phyloP scores from a whole-genome alignment of 768 basidiomycete genomes.

The Calocybe indica region DNA sequence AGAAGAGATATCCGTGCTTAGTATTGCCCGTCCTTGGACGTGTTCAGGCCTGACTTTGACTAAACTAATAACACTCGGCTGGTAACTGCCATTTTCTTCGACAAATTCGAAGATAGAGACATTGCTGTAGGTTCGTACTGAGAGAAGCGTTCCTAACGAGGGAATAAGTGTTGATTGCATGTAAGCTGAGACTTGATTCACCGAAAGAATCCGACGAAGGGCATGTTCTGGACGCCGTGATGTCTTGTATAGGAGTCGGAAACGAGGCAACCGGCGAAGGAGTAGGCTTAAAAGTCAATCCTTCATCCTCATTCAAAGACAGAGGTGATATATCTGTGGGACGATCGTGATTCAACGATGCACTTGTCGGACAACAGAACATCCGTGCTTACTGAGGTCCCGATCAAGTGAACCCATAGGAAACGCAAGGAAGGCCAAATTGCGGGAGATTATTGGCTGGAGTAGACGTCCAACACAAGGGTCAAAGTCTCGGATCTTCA shows the following conservation, averaged over 20 bases:
- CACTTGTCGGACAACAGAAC: neutral
- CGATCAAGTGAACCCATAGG: conserved; percentile 55
- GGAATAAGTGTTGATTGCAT: too few relatives aligned
- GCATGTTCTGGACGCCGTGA: neutral
- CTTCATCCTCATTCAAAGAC: neutral
- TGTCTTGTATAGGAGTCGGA: neutral
- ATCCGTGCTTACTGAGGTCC: conserved; percentile 50
- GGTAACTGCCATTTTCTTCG: too few relatives aligned
- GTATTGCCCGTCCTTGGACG: too few relatives aligned
- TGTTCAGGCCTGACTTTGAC: too few relatives aligned
- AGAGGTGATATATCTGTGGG: conserved; percentile 12
- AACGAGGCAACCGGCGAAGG: neutral
- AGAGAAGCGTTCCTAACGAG: too few relatives aligned
- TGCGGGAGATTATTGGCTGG: conserved; percentile 14
- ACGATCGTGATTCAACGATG: neutral
- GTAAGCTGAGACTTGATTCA: too few relatives aligned
- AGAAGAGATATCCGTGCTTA: too few relatives aligned
- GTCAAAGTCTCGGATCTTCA: conserved; percentile 41
- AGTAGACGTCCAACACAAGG: conserved; percentile 53
- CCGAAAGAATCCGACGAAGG: conserved; percentile 40
- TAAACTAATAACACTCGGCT: too few relatives aligned
- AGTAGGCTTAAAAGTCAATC: neutral
- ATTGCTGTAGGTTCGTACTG: too few relatives aligned
- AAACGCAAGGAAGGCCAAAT: conserved; percentile 40
- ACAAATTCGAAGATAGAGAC: too few relatives aligned